phyloP scores from a whole-genome alignment of 352 stramenopile species.

The Phytopythium mirpurense region DNA sequence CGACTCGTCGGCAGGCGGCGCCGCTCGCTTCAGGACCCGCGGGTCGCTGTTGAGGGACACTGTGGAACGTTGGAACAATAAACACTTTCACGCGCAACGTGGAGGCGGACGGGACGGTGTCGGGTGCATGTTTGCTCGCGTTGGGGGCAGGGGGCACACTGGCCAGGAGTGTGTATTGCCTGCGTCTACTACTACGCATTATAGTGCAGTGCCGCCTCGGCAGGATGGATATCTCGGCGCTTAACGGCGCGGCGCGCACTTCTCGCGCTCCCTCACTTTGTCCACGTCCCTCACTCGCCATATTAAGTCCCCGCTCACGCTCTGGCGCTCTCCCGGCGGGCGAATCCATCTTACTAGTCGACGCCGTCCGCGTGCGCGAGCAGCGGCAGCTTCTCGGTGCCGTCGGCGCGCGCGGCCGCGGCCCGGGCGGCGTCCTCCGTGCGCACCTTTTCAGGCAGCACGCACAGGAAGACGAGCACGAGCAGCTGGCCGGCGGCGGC shows the following conservation, averaged over 20 bases:
- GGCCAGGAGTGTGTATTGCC: no score
- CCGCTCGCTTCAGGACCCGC: constrained; percentile 11
- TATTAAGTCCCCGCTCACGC: no score
- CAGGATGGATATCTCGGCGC: no score
- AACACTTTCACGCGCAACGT: constrained; percentile 33
- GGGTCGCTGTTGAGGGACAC: constrained; percentile 28
- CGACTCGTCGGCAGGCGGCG: constrained; percentile 7
- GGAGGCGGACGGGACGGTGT: no score
- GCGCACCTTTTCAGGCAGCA: constrained; percentile 63
- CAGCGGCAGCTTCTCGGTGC: constrained; percentile 41
- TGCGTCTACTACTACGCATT: no score
- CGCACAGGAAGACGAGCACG: constrained; percentile 61
- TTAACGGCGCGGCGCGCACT: no score
- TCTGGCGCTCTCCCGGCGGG: no score
- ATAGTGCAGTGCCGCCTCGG: no score
- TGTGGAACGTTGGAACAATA: constrained; percentile 71
- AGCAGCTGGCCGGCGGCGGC: constrained; percentile 52
- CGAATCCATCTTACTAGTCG: no score
- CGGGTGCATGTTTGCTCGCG: no score
- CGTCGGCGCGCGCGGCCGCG: constrained; percentile 7
- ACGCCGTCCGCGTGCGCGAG: constrained; percentile 22
- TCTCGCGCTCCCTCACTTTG: no score
- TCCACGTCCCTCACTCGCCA: background rate
- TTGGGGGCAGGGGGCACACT: no score
- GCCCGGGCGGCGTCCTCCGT: constrained; percentile 8